Evolutionary conservation across 1,139 yeast genomes (phyloP).

Genomic region (Pichiaceae sp.): DNA sequence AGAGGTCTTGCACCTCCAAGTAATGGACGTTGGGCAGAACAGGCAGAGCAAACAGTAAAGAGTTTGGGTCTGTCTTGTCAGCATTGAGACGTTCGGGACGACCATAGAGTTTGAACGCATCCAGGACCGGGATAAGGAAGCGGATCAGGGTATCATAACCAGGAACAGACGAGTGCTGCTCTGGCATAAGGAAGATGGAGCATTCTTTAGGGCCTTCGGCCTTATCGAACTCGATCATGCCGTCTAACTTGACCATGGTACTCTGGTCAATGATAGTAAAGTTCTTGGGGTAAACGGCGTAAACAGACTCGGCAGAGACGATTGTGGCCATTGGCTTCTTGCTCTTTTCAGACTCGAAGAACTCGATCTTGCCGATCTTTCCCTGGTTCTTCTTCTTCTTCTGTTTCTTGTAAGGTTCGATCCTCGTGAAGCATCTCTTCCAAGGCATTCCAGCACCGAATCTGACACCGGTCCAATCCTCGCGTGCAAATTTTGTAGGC

Average conservation of each 20-base stretch:
- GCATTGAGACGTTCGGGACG: conserved; percentile 86
- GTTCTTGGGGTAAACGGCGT: conserved; percentile 89
- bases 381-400: conserved; percentile 38
- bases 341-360: conserved; percentile 62
- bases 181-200: conserved; percentile 91
- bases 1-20: conserved; percentile 51
- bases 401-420: conserved; percentile 55
- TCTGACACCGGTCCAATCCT: conserved; percentile 91
- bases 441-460: conserved; percentile 98
- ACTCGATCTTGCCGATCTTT: conserved; percentile 33
- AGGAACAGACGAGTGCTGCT: conserved; percentile 84
- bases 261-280: conserved; percentile 74
- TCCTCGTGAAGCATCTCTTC: conserved; percentile 91
- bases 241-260: conserved; percentile 84
- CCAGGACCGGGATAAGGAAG: conserved; percentile 76
- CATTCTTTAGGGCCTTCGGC: conserved; percentile 59
- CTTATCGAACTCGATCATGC: conserved; percentile 53
- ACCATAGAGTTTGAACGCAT: conserved; percentile 83
- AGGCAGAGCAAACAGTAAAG: conserved; percentile 85
- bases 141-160: conserved; percentile 92
- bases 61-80: conserved; percentile 69
- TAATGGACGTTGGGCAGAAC: conserved; percentile 84
- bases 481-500: conserved; percentile 79
- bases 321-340: conserved; percentile 79
- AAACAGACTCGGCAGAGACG: conserved; percentile 61